phyloP scores from a whole-genome alignment of 75 land plant species.

The Picea sitchensis region DNA sequence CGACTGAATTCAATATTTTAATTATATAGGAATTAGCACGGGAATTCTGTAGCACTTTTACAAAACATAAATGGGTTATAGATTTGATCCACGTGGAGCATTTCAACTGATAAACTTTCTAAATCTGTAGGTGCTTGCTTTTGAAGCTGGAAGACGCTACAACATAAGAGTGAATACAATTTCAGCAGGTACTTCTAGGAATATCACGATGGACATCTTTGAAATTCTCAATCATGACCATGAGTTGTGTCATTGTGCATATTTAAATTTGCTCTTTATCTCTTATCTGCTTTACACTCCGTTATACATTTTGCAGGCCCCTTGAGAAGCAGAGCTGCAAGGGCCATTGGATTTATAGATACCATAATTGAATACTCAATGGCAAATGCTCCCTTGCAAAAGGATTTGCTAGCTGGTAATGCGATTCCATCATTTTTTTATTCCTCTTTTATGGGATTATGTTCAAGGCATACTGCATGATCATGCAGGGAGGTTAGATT shows the following conservation, averaged over 20 bases:
- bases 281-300: not conserved
- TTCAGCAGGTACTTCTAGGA: constrained; percentile 69
- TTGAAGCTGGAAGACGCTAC: constrained; percentile 89
- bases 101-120: not conserved
- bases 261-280: not conserved
- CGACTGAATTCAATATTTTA: not conserved
- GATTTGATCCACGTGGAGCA: not conserved
- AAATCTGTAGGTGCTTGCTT: constrained; percentile 74
- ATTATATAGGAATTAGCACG: not conserved
- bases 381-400: constrained; percentile 88
- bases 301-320: constrained; percentile 58
- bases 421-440: not conserved
- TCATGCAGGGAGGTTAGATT: not conserved
- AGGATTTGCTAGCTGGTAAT: constrained; percentile 82
- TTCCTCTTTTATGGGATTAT: not conserved
- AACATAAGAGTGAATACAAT: constrained; percentile 88
- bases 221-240: not conserved
- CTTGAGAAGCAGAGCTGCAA: constrained; percentile 94
- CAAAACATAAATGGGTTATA: not conserved
- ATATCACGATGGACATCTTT: not conserved
- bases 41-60: not conserved
- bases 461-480: not conserved
- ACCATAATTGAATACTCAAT: constrained; percentile 87
- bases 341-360: constrained; percentile 97
- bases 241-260: not conserved